A percentile compares a stretch with the other conserved stretches of the same genome.
These are phyloP conservation scores for Cadophora sp. DNA, from an alignment of 2,329 filamentous ascomycete species.

Conservation along the genomic window DNA sequence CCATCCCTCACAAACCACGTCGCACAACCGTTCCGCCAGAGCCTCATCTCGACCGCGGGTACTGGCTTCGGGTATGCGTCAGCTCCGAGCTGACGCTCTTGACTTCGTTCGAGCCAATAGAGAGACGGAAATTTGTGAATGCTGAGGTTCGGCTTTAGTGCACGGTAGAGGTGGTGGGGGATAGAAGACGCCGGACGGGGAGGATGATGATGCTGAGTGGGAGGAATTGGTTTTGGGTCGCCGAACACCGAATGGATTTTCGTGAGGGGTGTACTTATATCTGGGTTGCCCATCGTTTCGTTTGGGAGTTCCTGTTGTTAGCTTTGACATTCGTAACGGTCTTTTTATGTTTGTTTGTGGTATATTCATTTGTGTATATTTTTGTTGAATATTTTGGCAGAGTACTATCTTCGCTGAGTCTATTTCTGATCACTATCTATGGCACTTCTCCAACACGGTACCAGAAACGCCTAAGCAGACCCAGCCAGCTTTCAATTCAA, in stretches of 20 bases:
- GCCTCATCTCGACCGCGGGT: no score
- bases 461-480: background rate
- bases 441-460: background rate
- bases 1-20: no score
- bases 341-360: background rate
- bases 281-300: background rate
- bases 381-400: background rate
- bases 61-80: no score
- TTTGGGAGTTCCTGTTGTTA: background rate
- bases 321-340: no score
- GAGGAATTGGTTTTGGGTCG: background rate
- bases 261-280: background rate
- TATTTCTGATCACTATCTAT: background rate
- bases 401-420: background rate
- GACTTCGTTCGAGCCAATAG: background rate
- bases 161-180: background rate
- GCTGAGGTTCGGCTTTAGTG: background rate
- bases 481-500: background rate
- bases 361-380: background rate
- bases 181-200: background rate
- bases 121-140: background rate
- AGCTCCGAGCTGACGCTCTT: no score
- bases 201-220: slow-evolving; percentile 11
- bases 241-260: background rate
- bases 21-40: no score